Conservation (phyloP, 108 stramenopile genomes). For the Hondaea fermentalgiana region DNA sequence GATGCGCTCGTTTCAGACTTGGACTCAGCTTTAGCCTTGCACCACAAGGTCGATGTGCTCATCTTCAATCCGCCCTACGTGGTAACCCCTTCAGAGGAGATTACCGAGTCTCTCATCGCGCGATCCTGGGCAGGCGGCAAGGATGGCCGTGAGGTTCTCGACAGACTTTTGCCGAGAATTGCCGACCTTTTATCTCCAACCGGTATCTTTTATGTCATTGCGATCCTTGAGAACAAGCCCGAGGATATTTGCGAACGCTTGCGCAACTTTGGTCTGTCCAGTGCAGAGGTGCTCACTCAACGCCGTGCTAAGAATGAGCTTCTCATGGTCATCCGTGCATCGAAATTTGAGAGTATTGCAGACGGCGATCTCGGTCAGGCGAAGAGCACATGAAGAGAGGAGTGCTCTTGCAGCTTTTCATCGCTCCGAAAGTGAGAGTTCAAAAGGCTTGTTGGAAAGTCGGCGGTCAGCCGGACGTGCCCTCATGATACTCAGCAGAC, state of each 20-base stretch:
- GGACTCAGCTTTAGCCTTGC: not conserved
- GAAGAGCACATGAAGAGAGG: too few species aligned
- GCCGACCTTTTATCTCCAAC: not conserved
- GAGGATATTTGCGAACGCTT: not conserved
- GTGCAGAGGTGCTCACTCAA: not conserved
- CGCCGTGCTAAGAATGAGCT: not conserved
- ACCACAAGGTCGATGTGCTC: not conserved
- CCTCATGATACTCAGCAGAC: too few species aligned
- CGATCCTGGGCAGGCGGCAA: not conserved
- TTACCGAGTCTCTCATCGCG: not conserved
- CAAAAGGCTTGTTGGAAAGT: too few species aligned
- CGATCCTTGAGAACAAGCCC: not conserved
- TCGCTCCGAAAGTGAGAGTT: too few species aligned
- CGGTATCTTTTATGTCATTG: not conserved
- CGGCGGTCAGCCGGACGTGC: too few species aligned
- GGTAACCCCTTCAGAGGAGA: not conserved
- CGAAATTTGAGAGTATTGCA: not conserved
- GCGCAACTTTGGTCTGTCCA: not conserved
- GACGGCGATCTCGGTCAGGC: not conserved
- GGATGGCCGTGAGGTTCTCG: not conserved
- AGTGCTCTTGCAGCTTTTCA: too few species aligned
- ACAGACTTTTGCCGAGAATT: not conserved
- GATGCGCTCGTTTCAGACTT: not conserved
- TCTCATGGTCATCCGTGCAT: not conserved
- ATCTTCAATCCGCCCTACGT: conserved; percentile 4